Evolutionary conservation across 2,329 filamentous ascomycete species (phyloP).

Genomic region (Dactylellina drechsleri): DNA sequence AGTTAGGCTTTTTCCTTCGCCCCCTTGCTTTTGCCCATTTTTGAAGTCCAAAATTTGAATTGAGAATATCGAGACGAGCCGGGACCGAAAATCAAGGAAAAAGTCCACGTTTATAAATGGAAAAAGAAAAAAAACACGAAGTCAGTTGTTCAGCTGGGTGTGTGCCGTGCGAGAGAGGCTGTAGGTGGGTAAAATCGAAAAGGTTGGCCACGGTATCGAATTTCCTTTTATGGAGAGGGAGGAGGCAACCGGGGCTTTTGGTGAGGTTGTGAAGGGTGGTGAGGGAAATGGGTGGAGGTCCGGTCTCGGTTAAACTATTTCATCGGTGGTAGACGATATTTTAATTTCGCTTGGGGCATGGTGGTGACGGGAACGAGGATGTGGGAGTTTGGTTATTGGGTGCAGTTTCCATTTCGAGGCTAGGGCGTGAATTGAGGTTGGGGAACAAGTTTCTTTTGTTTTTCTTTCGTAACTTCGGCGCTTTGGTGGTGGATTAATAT

Average conservation of each 20-base stretch:
- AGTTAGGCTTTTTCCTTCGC: background rate
- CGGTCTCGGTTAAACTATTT: conserved; percentile 38
- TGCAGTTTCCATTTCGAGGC: conserved; percentile 10
- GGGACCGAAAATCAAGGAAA: conserved; percentile 8
- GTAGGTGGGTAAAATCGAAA: background rate
- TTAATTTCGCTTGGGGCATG: conserved; percentile 41
- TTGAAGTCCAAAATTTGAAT: background rate
- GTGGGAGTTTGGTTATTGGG: conserved; percentile 27
- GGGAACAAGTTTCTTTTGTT: background rate
- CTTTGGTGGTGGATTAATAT: conserved; percentile 14
- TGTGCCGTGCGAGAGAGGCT: no score
- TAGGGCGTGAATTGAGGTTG: conserved; percentile 3
- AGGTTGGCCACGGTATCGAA: conserved; percentile 37
- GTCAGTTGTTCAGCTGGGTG: background rate
- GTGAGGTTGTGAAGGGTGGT: background rate
- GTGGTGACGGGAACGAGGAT: conserved; percentile 5
- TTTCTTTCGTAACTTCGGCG: conserved; percentile 9
- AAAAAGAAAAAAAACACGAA: conserved; percentile 3
- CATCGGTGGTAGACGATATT: conserved; percentile 41
- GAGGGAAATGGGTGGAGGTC: conserved; percentile 2
- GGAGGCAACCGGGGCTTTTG: background rate
- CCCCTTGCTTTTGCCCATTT: conserved; percentile 15
- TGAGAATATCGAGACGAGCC: conserved; percentile 15
- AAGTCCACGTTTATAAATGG: background rate
- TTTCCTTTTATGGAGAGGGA: conserved; percentile 26